phyloP scores from a whole-genome alignment of 1,139 yeast species.

The Meyerozyma carpophila region DNA sequence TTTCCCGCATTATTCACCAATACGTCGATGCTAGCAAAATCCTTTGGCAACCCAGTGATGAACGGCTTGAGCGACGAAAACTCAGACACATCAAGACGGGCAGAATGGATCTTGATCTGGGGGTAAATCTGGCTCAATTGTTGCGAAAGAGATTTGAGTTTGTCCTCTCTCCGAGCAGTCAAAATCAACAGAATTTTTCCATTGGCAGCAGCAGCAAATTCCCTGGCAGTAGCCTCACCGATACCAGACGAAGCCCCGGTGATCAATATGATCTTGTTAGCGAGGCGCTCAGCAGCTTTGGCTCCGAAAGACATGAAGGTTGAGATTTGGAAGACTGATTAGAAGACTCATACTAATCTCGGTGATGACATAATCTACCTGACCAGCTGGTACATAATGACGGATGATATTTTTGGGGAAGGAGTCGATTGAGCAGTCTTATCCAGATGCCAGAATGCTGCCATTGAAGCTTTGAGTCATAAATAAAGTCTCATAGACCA shows the following conservation, averaged over 20 bases:
- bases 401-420: no score
- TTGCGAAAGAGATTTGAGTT: conserved; percentile 23
- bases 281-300: conserved; percentile 54
- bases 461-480: no score
- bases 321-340: neutral
- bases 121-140: conserved; percentile 23
- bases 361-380: neutral
- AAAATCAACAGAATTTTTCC: conserved; percentile 35
- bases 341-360: no score
- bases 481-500: no score
- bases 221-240: conserved; percentile 41
- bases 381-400: neutral
- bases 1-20: conserved; percentile 40
- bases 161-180: conserved; percentile 39
- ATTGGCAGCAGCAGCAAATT: conserved; percentile 33
- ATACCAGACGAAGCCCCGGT: conserved; percentile 76
- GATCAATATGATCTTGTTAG: conserved; percentile 55
- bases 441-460: no score
- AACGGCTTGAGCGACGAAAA: conserved; percentile 30
- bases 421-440: neutral
- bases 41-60: conserved; percentile 24
- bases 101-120: conserved; percentile 21
- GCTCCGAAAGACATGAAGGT: conserved; percentile 42
- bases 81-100: conserved; percentile 32
- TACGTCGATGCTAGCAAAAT: conserved; percentile 34